Evolutionary conservation across 768 basidiomycete species (phyloP).

Genomic region (Cyclocybe cylindracea): DNA sequence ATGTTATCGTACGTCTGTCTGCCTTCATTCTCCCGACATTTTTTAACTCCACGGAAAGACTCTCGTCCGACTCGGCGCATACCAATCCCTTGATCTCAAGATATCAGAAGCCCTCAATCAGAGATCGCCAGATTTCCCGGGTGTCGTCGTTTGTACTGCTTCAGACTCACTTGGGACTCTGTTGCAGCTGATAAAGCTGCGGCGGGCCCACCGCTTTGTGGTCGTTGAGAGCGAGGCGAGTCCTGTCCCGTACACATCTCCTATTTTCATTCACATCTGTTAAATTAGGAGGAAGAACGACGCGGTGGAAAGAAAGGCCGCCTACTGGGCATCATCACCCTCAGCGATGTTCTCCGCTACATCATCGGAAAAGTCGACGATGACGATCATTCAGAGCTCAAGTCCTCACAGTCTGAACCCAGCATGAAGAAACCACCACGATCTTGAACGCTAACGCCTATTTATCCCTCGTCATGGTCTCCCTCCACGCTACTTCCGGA

Average conservation of each 20-base stretch:
- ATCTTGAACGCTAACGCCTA: constrained; percentile 2
- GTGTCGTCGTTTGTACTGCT: constrained; percentile 94
- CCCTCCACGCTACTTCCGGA: constrained; percentile 3
- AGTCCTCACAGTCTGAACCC: constrained; percentile 11
- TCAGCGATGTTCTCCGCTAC: constrained; percentile 87
- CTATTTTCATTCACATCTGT: constrained; percentile 1
- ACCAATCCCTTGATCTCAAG: constrained; percentile 93
- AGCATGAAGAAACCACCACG: background rate
- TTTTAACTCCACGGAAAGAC: constrained; percentile 55
- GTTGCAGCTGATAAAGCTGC: constrained; percentile 88
- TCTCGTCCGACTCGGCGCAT: constrained; percentile 90
- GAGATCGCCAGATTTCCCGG: constrained; percentile 93
- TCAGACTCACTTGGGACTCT: constrained; percentile 90
- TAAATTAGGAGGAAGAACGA: constrained; percentile 71
- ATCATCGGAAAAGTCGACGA: constrained; percentile 69
- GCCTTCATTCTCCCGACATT: background rate
- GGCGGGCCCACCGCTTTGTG: constrained; percentile 91
- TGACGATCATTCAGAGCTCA: constrained; percentile 33
- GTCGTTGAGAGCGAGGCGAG: constrained; percentile 90
- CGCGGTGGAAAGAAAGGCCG: constrained; percentile 82
- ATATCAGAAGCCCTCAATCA: constrained; percentile 91
- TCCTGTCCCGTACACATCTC: constrained; percentile 8
- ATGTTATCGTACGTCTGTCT: constrained; percentile 83
- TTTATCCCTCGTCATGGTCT: constrained; percentile 3
- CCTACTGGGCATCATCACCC: constrained; percentile 82